A percentile compares a stretch with the other conserved stretches of the same genome.
Conservation (phyloP, 2,329 filamentous ascomycete genomes). For the Passalora sequoiae region DNA sequence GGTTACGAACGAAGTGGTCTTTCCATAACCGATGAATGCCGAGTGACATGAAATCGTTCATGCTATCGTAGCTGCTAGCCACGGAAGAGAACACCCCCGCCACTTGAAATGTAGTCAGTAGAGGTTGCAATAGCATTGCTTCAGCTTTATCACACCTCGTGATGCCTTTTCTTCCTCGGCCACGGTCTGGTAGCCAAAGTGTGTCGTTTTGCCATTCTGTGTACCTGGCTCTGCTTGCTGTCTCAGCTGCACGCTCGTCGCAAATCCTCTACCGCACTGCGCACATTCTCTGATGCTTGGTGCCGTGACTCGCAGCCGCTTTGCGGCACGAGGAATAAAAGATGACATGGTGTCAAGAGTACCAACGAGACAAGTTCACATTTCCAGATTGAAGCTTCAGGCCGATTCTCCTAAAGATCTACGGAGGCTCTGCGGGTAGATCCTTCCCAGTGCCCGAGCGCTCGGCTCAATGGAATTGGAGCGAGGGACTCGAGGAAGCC, state of each 20-base stretch:
- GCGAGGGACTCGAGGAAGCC: slow-evolving; percentile 2
- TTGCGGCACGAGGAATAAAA: slow-evolving; percentile 27
- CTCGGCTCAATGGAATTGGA: neutral
- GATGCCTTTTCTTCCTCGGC: slow-evolving; percentile 72
- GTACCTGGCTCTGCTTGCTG: slow-evolving; percentile 26
- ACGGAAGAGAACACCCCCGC: slow-evolving; percentile 91
- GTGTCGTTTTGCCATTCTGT: slow-evolving; percentile 60
- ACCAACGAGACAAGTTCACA: no score
- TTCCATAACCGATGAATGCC: slow-evolving; percentile 97
- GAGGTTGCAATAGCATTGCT: neutral
- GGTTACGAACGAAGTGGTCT: slow-evolving; percentile 86
- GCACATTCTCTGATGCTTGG: slow-evolving; percentile 18
- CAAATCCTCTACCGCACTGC: slow-evolving; percentile 24
- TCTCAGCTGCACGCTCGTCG: slow-evolving; percentile 24
- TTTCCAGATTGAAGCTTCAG: no score
- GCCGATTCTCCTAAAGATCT: no score
- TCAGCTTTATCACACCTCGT: slow-evolving; percentile 44
- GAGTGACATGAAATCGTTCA: slow-evolving; percentile 99
- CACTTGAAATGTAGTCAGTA: slow-evolving; percentile 47
- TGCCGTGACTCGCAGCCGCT: slow-evolving; percentile 28
- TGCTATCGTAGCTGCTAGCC: slow-evolving; percentile 88
- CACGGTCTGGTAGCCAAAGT: slow-evolving; percentile 87
- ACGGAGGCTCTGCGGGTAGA: slow-evolving; percentile 8
- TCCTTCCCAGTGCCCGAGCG: slow-evolving; percentile 3
- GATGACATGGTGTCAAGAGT: slow-evolving; percentile 25